Conservation (phyloP, 441 rosid genomes). For the Viola pubescens region DNA sequence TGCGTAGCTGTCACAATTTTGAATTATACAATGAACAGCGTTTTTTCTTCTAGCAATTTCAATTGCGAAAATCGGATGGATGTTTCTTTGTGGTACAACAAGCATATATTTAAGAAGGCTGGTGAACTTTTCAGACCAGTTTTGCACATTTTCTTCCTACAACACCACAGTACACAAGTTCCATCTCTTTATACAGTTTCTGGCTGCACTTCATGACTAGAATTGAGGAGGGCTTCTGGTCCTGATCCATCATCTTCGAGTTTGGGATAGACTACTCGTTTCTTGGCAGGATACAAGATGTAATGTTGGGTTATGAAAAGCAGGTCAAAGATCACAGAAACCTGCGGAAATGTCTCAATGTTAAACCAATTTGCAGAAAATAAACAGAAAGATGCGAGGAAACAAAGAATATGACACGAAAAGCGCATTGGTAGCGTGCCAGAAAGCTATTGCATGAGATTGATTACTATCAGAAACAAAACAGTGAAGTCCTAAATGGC, state of each 20-base stretch:
- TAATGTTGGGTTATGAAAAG: slow-evolving; percentile 60
- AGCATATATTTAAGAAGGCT: background rate
- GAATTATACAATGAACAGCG: no score
- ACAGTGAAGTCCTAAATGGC: no score
- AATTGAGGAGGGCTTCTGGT: slow-evolving; percentile 12
- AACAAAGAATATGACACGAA: no score
- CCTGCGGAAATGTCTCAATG: slow-evolving; percentile 33
- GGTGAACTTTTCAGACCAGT: no score
- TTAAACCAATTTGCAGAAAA: slow-evolving; percentile 24
- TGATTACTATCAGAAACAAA: no score
- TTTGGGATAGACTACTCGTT: slow-evolving; percentile 19
- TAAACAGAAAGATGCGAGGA: background rate
- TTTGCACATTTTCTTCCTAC: slow-evolving; percentile 37
- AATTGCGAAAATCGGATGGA: no score
- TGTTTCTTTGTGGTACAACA: background rate
- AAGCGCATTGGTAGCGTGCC: background rate
- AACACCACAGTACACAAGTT: background rate
- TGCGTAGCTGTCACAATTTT: no score
- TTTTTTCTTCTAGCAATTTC: no score
- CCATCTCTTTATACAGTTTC: no score
- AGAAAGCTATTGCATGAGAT: background rate
- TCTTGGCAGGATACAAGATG: slow-evolving; percentile 41
- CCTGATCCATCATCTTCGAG: slow-evolving; percentile 30
- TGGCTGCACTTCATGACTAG: no score
- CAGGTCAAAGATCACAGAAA: slow-evolving; percentile 66